phyloP scores from a whole-genome alignment of 148 eudicot genomes.

The Rhododendron simsii region DNA sequence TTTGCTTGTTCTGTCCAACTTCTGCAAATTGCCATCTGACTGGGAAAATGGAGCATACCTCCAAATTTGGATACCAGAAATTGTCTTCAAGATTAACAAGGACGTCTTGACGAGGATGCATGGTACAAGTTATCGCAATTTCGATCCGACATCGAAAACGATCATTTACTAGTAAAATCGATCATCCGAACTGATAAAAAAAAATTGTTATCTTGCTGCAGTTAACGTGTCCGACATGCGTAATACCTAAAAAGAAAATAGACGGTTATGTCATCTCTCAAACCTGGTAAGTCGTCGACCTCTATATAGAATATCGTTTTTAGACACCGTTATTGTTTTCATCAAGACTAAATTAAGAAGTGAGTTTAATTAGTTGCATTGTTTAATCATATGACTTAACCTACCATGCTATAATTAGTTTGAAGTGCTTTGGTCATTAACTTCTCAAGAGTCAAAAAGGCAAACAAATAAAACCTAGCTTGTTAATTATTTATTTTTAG shows the following conservation, averaged over 20 bases:
- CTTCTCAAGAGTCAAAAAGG: background rate
- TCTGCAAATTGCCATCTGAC: background rate
- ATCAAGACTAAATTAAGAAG: background rate
- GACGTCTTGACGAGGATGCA: background rate
- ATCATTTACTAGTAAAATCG: background rate
- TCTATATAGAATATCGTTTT: background rate
- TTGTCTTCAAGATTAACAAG: background rate
- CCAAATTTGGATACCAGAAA: background rate
- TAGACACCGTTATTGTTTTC: background rate
- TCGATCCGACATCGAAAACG: background rate
- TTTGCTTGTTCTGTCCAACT: background rate
- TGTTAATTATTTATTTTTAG: background rate
- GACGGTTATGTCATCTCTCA: background rate
- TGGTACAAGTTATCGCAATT: background rate
- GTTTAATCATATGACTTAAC: background rate
- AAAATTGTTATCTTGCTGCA: background rate
- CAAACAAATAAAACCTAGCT: background rate
- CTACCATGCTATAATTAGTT: background rate
- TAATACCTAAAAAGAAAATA: background rate
- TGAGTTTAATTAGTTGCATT: background rate
- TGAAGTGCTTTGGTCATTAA: slow-evolving; percentile 4
- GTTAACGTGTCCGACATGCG: background rate
- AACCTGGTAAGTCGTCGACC: background rate
- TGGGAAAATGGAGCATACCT: slow-evolving; percentile 4
- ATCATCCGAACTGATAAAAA: background rate